Percentiles rank a stretch among this genome's conserved stretches.
Conservation (phyloP, 306 rosid species). For the Inga laurina region DNA sequence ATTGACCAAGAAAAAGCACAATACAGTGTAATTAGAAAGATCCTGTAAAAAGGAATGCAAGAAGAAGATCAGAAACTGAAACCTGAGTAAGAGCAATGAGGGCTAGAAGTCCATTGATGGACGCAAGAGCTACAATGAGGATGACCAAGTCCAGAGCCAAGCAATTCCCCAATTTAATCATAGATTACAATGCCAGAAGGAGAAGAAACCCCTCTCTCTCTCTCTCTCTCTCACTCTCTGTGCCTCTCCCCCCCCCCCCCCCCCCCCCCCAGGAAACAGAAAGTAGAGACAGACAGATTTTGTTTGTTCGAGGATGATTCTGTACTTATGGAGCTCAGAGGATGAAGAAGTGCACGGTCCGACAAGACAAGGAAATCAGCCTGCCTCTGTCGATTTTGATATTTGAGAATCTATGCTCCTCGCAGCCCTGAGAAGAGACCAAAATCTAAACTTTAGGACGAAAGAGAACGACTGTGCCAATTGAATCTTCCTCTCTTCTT, state of each 20-base stretch:
- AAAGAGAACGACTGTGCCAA: background rate
- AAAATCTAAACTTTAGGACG: background rate
- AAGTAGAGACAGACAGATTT: background rate
- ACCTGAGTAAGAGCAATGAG: constrained; percentile 65
- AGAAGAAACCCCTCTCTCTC: background rate
- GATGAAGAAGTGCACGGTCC: background rate
- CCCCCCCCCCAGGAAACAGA: background rate
- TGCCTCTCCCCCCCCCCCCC: background rate
- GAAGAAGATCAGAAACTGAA: background rate
- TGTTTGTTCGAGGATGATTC: constrained; percentile 6
- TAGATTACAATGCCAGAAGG: constrained; percentile 24
- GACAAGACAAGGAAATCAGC: background rate
- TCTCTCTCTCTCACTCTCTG: background rate
- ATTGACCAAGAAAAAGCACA: background rate
- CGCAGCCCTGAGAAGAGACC: background rate
- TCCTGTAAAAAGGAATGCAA: background rate
- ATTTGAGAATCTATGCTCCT: background rate
- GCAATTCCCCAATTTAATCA: constrained; percentile 28
- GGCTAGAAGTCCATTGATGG: constrained; percentile 54
- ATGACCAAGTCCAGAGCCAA: constrained; percentile 47
- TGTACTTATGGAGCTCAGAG: background rate
- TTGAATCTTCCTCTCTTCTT: background rate
- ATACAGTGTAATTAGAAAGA: constrained; percentile 5
- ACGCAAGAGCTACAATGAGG: constrained; percentile 55
- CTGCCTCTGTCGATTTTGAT: background rate